Conservation (phyloP, 768 basidiomycete species). For the Pholiota conissans region DNA sequence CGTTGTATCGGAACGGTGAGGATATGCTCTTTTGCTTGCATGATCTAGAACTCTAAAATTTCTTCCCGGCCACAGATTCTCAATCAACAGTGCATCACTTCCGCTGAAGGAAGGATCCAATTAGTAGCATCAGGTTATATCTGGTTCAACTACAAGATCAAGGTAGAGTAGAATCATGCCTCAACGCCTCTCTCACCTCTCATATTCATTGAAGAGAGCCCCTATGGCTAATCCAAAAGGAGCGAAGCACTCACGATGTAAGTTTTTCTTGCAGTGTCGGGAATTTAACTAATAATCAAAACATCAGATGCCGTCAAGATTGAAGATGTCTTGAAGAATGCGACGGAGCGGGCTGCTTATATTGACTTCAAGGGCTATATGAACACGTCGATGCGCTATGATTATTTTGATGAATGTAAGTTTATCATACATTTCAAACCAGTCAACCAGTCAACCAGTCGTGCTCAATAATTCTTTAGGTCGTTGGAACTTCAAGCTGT, state of each 20-base stretch:
- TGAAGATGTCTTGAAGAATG: conserved; percentile 24
- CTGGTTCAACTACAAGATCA: conserved; percentile 27
- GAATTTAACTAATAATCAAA: neutral
- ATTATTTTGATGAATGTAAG: conserved; percentile 28
- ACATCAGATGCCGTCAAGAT: conserved; percentile 23
- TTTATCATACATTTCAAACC: neutral
- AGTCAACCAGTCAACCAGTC: conserved; percentile 1
- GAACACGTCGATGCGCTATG: conserved; percentile 25
- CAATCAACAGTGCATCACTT: conserved; percentile 20
- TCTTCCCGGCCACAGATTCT: conserved; percentile 13
- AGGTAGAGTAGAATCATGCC: conserved; percentile 2
- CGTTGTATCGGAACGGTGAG: conserved; percentile 24
- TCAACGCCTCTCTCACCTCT: neutral
- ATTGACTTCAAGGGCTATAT: conserved; percentile 26
- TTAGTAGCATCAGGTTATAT: conserved; percentile 25
- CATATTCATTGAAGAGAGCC: conserved; percentile 17
- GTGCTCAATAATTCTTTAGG: conserved; percentile 14
- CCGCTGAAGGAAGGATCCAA: conserved; percentile 23
- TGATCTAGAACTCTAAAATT: neutral
- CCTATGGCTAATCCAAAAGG: conserved; percentile 25
- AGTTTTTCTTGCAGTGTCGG: neutral
- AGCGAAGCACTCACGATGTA: conserved; percentile 24
- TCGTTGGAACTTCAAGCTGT: conserved; percentile 22
- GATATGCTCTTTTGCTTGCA: neutral
- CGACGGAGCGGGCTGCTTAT: conserved; percentile 24